Evolutionary conservation across 805 yeast species (phyloP).

Genomic region (Myxozyma vanderwaltii): DNA sequence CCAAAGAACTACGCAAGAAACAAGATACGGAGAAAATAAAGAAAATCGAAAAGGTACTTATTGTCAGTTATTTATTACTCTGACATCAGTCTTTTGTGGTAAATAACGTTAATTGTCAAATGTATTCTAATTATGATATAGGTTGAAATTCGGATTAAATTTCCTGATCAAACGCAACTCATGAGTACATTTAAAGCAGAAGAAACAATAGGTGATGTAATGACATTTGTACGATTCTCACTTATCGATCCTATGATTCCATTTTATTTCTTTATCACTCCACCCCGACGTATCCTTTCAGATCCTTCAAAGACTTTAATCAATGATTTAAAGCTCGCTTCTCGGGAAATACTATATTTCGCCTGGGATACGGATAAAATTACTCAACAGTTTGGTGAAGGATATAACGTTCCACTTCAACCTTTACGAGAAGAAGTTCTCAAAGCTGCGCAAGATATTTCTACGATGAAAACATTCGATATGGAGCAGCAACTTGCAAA

Average conservation of each 20-base stretch:
- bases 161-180: slow-evolving; percentile 59
- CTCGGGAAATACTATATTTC: slow-evolving; percentile 51
- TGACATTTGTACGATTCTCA: slow-evolving; percentile 40
- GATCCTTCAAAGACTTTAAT: slow-evolving; percentile 43
- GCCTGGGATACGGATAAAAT: slow-evolving; percentile 39
- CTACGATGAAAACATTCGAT: slow-evolving; percentile 18
- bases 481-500: slow-evolving; percentile 9
- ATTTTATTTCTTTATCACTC: slow-evolving; percentile 51
- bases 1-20: slow-evolving; percentile 47
- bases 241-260: slow-evolving; percentile 39
- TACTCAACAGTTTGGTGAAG: slow-evolving; percentile 27
- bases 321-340: slow-evolving; percentile 48
- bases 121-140: no score
- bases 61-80: slow-evolving; percentile 3
- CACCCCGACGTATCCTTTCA: slow-evolving; percentile 49
- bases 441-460: slow-evolving; percentile 24
- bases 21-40: slow-evolving; percentile 37
- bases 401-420: slow-evolving; percentile 11
- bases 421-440: slow-evolving; percentile 28
- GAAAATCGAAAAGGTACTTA: slow-evolving; percentile 31
- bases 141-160: slow-evolving; percentile 53
- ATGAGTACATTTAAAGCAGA: slow-evolving; percentile 53
- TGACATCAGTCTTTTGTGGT: no score
- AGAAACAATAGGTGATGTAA: slow-evolving; percentile 47
- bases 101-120: no score